Conservation (phyloP, 2,329 filamentous ascomycete genomes). For the Xylariaceae sp. region DNA sequence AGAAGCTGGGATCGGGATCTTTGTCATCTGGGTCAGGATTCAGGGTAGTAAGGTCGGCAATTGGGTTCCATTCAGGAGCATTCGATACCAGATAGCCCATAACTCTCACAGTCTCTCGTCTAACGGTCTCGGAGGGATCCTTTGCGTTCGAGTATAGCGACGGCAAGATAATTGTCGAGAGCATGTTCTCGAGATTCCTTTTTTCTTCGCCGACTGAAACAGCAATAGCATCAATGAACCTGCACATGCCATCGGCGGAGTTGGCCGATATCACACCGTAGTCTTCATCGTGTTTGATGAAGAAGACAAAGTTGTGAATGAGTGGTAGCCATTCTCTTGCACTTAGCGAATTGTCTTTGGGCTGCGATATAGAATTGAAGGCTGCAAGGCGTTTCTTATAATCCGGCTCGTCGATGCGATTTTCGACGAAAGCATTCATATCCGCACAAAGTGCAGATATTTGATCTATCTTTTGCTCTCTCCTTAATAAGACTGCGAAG, state of each 20-base stretch:
- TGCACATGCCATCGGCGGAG: constrained; percentile 74
- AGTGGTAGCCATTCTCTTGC: constrained; percentile 80
- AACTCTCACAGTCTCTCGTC: constrained; percentile 75
- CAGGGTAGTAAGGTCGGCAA: constrained; percentile 71
- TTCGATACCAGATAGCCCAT: constrained; percentile 73
- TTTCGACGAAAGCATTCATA: constrained; percentile 73
- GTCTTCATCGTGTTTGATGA: constrained; percentile 81
- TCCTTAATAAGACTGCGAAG: constrained; percentile 64
- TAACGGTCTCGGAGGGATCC: constrained; percentile 77
- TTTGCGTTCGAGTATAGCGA: constrained; percentile 72
- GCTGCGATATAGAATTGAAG: constrained; percentile 67
- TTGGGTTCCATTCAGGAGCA: constrained; percentile 64
- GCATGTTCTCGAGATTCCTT: constrained; percentile 51
- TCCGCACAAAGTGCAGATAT: constrained; percentile 69
- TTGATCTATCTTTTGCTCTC: constrained; percentile 56
- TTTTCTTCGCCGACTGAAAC: constrained; percentile 39
- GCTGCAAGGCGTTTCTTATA: constrained; percentile 77
- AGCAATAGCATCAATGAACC: constrained; percentile 66
- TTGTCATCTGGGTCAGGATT: constrained; percentile 63
- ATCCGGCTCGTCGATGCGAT: constrained; percentile 78
- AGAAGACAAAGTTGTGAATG: constrained; percentile 85
- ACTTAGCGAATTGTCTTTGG: constrained; percentile 56
- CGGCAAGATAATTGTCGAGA: constrained; percentile 66
- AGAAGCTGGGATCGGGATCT: constrained; percentile 66
- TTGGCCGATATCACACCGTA: constrained; percentile 77